Percentiles rank a stretch among this genome's conserved stretches.
These are phyloP conservation scores for Fusarium pininemorale DNA, from an alignment of 2,329 filamentous ascomycete species.

Conservation along the genomic window DNA sequence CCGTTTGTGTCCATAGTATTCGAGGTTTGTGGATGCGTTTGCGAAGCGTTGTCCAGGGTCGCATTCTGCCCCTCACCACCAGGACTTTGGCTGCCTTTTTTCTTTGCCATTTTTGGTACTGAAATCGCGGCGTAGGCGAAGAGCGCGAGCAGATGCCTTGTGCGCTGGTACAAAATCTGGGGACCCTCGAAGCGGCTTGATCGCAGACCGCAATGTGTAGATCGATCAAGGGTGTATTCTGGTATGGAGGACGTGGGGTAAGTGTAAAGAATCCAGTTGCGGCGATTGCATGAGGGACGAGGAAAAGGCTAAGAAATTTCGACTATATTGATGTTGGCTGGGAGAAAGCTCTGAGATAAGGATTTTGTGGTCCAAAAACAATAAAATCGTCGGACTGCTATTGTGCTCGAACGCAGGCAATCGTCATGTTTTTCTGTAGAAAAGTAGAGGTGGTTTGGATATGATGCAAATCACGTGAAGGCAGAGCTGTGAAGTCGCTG, in stretches of 20 bases:
- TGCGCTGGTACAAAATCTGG: not conserved
- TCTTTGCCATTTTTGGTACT: conserved; percentile 54
- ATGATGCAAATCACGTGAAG: conserved; percentile 32
- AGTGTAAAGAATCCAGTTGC: conserved; percentile 14
- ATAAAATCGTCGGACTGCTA: not conserved
- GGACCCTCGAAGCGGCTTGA: not conserved
- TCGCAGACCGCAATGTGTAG: conserved; percentile 6
- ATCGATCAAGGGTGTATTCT: conserved; percentile 19
- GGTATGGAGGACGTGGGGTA: conserved; percentile 30
- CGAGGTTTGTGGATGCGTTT: conserved; percentile 12
- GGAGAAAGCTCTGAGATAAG: not conserved
- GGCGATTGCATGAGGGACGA: conserved; percentile 20
- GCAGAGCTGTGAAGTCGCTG: not conserved
- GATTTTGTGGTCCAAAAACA: not conserved
- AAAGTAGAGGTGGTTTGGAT: not conserved
- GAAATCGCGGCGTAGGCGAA: conserved; percentile 1
- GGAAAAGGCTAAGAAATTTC: not conserved
- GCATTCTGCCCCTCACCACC: conserved; percentile 25
- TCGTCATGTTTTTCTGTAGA: conserved; percentile 3
- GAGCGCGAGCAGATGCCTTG: not conserved
- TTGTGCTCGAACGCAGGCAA: conserved; percentile 13
- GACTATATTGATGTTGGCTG: not conserved
- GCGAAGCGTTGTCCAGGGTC: conserved; percentile 9
- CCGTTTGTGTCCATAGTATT: conserved; percentile 7
- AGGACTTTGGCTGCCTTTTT: conserved; percentile 60